Evolutionary conservation across 768 basidiomycete species (phyloP).

Genomic region (Suillus weaverae): DNA sequence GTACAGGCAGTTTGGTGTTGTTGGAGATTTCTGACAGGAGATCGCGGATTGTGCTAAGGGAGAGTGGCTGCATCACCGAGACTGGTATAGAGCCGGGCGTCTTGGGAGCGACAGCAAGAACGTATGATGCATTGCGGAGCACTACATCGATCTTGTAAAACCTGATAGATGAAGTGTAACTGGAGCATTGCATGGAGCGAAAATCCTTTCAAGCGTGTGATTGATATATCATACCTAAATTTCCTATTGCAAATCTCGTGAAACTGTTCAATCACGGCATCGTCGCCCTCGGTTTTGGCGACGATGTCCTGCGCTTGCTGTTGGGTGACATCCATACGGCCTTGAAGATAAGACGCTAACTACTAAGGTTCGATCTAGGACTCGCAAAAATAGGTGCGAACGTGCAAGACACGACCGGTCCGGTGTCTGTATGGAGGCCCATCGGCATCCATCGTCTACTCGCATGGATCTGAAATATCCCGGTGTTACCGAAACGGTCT

Average conservation of each 20-base stretch:
- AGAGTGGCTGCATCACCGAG: slow-evolving; percentile 19
- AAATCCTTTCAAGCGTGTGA: not conserved
- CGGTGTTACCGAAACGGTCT: no score
- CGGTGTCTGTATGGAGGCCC: no score
- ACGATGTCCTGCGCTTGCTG: slow-evolving; percentile 34
- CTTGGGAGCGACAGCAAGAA: slow-evolving; percentile 22
- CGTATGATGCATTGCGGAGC: slow-evolving; percentile 18
- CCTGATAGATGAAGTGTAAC: slow-evolving; percentile 27
- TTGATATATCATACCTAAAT: slow-evolving; percentile 30
- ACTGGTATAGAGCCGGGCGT: slow-evolving; percentile 12
- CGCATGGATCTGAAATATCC: no score
- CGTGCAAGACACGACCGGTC: no score
- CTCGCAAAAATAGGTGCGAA: not conserved
- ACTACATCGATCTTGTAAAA: slow-evolving; percentile 30
- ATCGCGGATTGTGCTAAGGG: slow-evolving; percentile 35
- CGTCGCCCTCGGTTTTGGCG: slow-evolving; percentile 21
- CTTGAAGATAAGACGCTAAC: not conserved
- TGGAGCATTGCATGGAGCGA: slow-evolving; percentile 18
- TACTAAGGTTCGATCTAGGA: not conserved
- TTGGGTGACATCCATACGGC: slow-evolving; percentile 19
- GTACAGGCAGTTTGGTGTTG: slow-evolving; percentile 51
- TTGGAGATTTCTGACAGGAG: slow-evolving; percentile 44
- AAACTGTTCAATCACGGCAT: slow-evolving; percentile 18
- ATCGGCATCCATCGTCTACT: no score
- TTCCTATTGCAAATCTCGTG: slow-evolving; percentile 24